A percentile compares a stretch with the other conserved stretches of the same genome.
Conservation (phyloP, 768 basidiomycete genomes). For the Psilocybe azurescens region DNA sequence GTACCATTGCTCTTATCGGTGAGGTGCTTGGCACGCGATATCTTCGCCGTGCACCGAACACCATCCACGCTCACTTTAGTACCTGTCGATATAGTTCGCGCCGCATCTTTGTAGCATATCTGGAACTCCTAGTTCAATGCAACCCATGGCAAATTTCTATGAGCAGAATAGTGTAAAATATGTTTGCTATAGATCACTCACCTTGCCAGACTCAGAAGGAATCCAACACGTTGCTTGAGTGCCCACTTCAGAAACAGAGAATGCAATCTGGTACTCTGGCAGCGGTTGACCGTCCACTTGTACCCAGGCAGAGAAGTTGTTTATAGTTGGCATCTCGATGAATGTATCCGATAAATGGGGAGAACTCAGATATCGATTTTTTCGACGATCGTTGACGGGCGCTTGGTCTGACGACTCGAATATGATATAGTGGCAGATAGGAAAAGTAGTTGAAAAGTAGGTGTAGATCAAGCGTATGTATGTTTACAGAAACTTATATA, state of each 20-base stretch:
- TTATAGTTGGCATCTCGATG: neutral
- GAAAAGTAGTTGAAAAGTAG: too few relatives aligned
- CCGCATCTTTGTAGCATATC: conserved; percentile 11
- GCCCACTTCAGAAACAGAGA: conserved; percentile 16
- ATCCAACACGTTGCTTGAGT: conserved; percentile 33
- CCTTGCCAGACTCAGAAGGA: conserved; percentile 25
- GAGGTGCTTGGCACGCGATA: neutral
- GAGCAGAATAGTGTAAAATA: neutral
- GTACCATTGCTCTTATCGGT: neutral
- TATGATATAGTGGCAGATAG: too few relatives aligned
- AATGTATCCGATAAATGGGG: too few relatives aligned
- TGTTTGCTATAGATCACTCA: neutral
- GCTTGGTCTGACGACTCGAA: too few relatives aligned
- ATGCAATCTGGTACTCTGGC: conserved; percentile 23
- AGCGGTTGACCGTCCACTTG: conserved; percentile 23
- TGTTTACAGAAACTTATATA: too few relatives aligned
- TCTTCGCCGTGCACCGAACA: neutral
- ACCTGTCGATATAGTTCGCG: conserved; percentile 1
- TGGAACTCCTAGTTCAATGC: conserved; percentile 3
- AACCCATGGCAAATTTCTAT: too few relatives aligned
- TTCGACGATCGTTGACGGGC: too few relatives aligned
- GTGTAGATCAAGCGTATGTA: too few relatives aligned
- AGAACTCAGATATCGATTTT: too few relatives aligned
- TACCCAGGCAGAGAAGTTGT: conserved; percentile 18
- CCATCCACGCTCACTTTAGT: conserved; percentile 14